These are phyloP conservation scores for Phtheirospermum japonicum DNA, from an alignment of 257 asterid genomes.

Conservation along the genomic window DNA sequence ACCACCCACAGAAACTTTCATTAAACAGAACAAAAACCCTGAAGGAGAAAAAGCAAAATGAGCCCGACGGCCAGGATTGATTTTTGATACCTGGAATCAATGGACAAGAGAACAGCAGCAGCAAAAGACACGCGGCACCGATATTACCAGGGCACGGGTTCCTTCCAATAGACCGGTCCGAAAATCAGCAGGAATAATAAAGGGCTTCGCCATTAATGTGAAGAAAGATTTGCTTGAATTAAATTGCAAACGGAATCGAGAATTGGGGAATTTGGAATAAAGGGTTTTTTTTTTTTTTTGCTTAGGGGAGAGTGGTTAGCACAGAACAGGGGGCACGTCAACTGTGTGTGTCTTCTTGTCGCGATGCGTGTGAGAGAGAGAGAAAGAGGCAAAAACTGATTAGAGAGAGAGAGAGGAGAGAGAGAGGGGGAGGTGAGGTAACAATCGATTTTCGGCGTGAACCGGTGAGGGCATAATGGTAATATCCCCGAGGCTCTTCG, in stretches of 20 bases:
- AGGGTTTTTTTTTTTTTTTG: slow-evolving; percentile 25
- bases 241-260: slow-evolving; percentile 23
- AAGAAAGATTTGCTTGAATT: slow-evolving; percentile 30
- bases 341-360: slow-evolving; percentile 33
- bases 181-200: slow-evolving; percentile 20
- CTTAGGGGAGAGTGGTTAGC: slow-evolving; percentile 26
- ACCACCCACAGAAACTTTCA: slow-evolving; percentile 47
- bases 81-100: slow-evolving; percentile 28
- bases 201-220: slow-evolving; percentile 34
- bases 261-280: slow-evolving; percentile 37
- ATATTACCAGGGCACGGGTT: slow-evolving; percentile 15
- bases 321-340: slow-evolving; percentile 35
- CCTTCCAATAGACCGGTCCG: neutral
- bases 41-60: slow-evolving; percentile 7
- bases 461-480: too few species aligned
- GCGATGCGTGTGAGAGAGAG: too few species aligned
- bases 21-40: slow-evolving; percentile 29
- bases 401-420: too few species aligned
- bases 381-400: too few species aligned
- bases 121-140: slow-evolving; percentile 32
- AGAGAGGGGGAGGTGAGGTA: too few species aligned
- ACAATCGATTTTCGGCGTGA: too few species aligned
- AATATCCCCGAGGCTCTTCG: too few species aligned
- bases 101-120: slow-evolving; percentile 21
- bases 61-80: slow-evolving; percentile 30